Evolutionary conservation across 2,329 filamentous ascomycete genomes (phyloP).

Genomic region (Botryotinia narcissicola): DNA sequence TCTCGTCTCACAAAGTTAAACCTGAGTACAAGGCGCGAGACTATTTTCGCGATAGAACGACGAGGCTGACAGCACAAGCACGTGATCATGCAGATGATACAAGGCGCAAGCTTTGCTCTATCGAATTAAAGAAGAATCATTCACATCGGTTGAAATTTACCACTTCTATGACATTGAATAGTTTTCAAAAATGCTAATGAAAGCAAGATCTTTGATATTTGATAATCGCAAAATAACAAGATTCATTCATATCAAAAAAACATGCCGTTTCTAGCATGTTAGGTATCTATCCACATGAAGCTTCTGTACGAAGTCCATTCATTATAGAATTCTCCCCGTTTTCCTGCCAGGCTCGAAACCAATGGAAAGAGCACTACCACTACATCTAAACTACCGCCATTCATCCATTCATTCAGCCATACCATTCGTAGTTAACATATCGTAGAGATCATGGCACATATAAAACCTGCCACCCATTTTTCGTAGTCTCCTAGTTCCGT

Average conservation of each 20-base stretch:
- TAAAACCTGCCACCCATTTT: slow-evolving; percentile 19
- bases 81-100: not conserved
- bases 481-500: not conserved
- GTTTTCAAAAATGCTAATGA: not conserved
- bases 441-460: slow-evolving; percentile 21
- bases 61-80: not conserved
- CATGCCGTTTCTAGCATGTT: slow-evolving; percentile 4
- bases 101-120: not conserved
- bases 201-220: not conserved
- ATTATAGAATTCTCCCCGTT: slow-evolving; percentile 25
- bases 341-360: slow-evolving; percentile 19
- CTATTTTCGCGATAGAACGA: not conserved
- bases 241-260: slow-evolving; percentile 14
- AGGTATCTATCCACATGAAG: slow-evolving; percentile 21
- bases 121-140: not conserved
- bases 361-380: slow-evolving; percentile 20
- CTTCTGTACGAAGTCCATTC: slow-evolving; percentile 25
- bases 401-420: slow-evolving; percentile 8
- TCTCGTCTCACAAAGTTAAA: slow-evolving; percentile 5
- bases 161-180: too few species aligned
- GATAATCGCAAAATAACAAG: slow-evolving; percentile 3
- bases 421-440: slow-evolving; percentile 20
- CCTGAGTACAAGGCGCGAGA: slow-evolving; percentile 10
- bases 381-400: not conserved
- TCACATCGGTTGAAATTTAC: not conserved